These are phyloP conservation scores for Tetrahymena elliotti DNA, from an alignment of 73 alveolate species.

Conservation along the genomic window DNA sequence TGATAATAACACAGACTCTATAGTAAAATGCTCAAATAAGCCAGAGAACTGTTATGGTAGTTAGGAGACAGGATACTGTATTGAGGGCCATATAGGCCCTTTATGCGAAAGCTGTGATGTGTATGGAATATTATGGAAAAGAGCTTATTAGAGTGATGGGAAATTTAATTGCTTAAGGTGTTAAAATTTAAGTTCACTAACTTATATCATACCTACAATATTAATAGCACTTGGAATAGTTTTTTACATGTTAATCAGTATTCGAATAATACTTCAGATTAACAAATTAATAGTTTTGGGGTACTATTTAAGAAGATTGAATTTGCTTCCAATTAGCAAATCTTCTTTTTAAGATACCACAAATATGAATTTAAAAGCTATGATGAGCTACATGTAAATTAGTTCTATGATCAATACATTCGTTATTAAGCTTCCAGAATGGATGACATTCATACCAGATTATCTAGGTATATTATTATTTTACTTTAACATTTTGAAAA, in stretches of 20 bases:
- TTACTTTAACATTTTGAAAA: background rate
- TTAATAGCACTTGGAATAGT: background rate
- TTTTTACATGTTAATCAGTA: background rate
- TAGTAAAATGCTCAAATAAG: slow-evolving; percentile 12
- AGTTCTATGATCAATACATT: background rate
- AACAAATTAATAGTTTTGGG: slow-evolving; percentile 2
- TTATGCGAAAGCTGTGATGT: slow-evolving; percentile 34
- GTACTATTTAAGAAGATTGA: background rate
- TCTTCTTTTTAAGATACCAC: background rate
- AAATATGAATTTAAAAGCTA: background rate
- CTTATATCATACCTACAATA: background rate
- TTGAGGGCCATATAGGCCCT: slow-evolving; percentile 27
- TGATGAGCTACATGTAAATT: background rate
- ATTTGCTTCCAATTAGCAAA: background rate
- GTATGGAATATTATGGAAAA: background rate
- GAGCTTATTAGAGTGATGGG: background rate
- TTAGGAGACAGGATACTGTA: slow-evolving; percentile 4
- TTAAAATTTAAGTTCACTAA: background rate
- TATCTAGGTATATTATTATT: background rate
- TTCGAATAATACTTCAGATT: background rate
- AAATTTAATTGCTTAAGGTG: slow-evolving; percentile 14
- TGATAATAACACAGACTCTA: background rate
- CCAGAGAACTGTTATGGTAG: slow-evolving; percentile 10
- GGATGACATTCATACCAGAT: slow-evolving; percentile 3
- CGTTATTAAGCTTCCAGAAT: background rate